Evolutionary conservation across 768 basidiomycete genomes (phyloP).

Genomic region (Arthromyces matolae): DNA sequence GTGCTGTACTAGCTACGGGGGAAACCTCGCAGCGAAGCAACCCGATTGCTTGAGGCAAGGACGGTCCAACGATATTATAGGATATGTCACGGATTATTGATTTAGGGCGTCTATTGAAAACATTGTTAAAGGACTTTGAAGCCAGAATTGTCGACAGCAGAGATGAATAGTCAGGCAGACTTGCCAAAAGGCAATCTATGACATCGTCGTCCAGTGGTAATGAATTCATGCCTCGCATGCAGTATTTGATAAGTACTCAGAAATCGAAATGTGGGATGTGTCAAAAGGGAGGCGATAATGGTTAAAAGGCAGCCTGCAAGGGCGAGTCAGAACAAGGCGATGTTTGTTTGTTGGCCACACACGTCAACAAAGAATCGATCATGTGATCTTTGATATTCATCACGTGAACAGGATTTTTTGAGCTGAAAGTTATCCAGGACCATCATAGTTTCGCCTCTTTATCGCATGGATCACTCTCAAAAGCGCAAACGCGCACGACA

Average conservation of each 20-base stretch:
- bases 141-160: conserved; percentile 23
- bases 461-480: conserved; percentile 25
- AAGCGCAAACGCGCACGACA: conserved; percentile 59
- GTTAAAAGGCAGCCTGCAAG: not conserved
- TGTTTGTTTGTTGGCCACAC: conserved; percentile 4
- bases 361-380: conserved; percentile 1
- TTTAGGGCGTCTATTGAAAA: conserved; percentile 26
- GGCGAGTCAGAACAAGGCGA: too few species aligned
- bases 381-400: conserved; percentile 3
- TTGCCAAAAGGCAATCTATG: conserved; percentile 25
- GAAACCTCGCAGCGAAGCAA: conserved; percentile 18
- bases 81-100: conserved; percentile 29
- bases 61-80: conserved; percentile 25
- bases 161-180: conserved; percentile 25
- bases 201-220: conserved; percentile 28
- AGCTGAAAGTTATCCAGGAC: not conserved
- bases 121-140: conserved; percentile 26
- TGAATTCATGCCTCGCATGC: conserved; percentile 15
- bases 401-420: conserved; percentile 7
- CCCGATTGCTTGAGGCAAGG: conserved; percentile 28
- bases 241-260: too few species aligned
- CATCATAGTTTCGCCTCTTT: not conserved
- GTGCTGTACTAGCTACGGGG: conserved; percentile 1
- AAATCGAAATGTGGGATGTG: not conserved
- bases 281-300: too few species aligned